Conservation (phyloP, 768 basidiomycete genomes). For the Mycena vulgaris region DNA sequence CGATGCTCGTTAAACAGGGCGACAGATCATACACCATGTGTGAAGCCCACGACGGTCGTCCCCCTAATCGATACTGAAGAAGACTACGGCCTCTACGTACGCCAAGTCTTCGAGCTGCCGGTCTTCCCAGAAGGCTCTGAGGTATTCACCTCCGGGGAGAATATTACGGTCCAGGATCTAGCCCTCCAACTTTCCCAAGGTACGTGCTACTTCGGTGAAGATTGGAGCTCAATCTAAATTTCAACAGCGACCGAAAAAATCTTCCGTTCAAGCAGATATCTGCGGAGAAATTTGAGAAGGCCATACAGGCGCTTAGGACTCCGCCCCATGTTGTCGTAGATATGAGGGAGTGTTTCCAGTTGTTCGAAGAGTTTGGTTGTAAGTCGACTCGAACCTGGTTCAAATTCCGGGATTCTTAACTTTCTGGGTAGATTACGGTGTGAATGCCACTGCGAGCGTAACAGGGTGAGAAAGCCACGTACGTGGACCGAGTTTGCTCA, state of each 20-base stretch:
- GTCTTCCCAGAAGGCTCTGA: slow-evolving; percentile 24
- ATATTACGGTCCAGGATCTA: slow-evolving; percentile 6
- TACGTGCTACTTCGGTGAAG: background rate
- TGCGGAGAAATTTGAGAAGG: background rate
- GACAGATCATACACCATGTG: slow-evolving; percentile 8
- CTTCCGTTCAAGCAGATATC: slow-evolving; percentile 7
- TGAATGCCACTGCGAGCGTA: background rate
- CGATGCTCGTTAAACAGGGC: background rate
- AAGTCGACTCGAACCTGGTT: background rate
- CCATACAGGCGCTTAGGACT: background rate
- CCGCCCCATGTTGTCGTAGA: slow-evolving; percentile 6
- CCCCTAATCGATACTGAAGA: slow-evolving; percentile 19
- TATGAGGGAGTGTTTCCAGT: background rate
- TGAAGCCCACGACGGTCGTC: background rate
- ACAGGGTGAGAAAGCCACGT: background rate
- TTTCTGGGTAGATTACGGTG: background rate
- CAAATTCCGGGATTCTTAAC: background rate
- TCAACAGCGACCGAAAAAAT: slow-evolving; percentile 17
- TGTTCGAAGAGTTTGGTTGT: slow-evolving; percentile 26
- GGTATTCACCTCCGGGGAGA: slow-evolving; percentile 1
- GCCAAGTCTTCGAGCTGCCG: slow-evolving; percentile 19
- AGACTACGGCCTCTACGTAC: slow-evolving; percentile 31
- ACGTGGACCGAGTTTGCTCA: slow-evolving; percentile 11
- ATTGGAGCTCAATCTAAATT: background rate
- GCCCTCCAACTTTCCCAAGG: slow-evolving; percentile 5